Evolutionary conservation across 202 grass and related monocot genomes (phyloP).

Genomic region (Bolboschoenoplectus hybrid): DNA sequence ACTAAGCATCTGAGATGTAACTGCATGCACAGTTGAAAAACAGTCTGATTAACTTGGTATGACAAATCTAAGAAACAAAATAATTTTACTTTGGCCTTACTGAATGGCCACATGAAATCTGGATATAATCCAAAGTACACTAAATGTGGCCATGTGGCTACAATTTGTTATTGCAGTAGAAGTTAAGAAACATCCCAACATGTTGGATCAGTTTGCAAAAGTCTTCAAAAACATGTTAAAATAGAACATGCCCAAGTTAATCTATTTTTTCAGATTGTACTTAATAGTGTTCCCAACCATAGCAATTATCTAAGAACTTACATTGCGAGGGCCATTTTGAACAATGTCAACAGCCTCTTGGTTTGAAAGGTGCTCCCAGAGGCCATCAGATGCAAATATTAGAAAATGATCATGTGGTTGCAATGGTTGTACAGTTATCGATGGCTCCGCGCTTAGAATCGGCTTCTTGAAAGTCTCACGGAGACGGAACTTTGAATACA

Average conservation of each 20-base stretch:
- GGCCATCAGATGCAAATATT: constrained; percentile 98
- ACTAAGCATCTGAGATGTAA: background rate
- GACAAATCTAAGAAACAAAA: background rate
- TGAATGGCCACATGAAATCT: background rate
- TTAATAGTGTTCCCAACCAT: constrained; percentile 16
- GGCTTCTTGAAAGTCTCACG: constrained; percentile 83
- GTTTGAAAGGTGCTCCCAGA: constrained; percentile 96
- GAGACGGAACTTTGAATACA: constrained; percentile 77
- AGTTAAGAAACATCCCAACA: background rate
- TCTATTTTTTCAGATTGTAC: background rate
- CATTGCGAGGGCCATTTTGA: constrained; percentile 57
- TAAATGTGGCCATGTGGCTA: background rate
- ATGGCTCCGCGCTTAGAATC: constrained; percentile 86
- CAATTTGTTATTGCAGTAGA: background rate
- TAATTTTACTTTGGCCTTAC: background rate
- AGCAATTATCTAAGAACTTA: constrained; percentile 48
- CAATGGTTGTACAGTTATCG: constrained; percentile 65
- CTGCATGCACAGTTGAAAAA: background rate
- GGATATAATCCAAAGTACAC: background rate
- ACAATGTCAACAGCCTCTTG: constrained; percentile 98
- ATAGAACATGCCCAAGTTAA: background rate
- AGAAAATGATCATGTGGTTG: constrained; percentile 83
- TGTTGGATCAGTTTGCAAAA: background rate
- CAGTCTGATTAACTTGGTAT: background rate
- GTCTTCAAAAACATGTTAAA: background rate